Evolutionary conservation across 1,284 basidiomycete species (phyloP), one percentile per base, ranked within the genome.

Genomic region (Xerocomus nothofagi): DNA sequence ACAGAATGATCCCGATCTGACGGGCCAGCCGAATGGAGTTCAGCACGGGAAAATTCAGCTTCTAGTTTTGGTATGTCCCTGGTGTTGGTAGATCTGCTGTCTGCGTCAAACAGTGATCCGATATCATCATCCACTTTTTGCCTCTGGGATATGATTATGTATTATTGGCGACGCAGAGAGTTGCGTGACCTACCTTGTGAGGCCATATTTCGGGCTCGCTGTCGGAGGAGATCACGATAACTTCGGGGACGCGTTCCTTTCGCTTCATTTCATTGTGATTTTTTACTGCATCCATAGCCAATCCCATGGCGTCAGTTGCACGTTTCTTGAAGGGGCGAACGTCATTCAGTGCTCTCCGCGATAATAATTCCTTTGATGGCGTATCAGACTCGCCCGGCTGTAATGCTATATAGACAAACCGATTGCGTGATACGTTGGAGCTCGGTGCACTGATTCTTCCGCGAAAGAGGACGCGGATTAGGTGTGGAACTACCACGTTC

Each of bases 171-270:
- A 32, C 3, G 4, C 3, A 11, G 30, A 44, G 24, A 10, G 10
- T 3, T 10, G 17, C 1, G 14, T 8, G 39, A 54, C 66, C 18
- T 11, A 66, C 63, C 49, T 66, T 66, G 26, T 27, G n/a, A 24
- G 58, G 50, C 47, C 17, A 51, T 11, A 3, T 33, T 20, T 68
- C 66, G 6, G 53, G 29, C 21, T 70, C 63, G 26, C 68, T 68
- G 41, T 69, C 66, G 21, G 65, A 67, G 6, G 59, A 57, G 30
- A 70, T 58, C 32, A 54, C 62, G 41, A 70, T 62, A 3, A 63
- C 38, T 23, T 67, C 58, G 0, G 4, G 21, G 7, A 17, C 17
- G 7, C 30, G 47, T 9, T 51, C 49, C 40, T 66, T 68, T 30
- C 65, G 61, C 47, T 69, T 70, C 33, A 58, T 15, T 20, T 53